Evolutionary conservation across 1,284 basidiomycete species (phyloP).

Genomic region (Sporisorium sorghi): DNA sequence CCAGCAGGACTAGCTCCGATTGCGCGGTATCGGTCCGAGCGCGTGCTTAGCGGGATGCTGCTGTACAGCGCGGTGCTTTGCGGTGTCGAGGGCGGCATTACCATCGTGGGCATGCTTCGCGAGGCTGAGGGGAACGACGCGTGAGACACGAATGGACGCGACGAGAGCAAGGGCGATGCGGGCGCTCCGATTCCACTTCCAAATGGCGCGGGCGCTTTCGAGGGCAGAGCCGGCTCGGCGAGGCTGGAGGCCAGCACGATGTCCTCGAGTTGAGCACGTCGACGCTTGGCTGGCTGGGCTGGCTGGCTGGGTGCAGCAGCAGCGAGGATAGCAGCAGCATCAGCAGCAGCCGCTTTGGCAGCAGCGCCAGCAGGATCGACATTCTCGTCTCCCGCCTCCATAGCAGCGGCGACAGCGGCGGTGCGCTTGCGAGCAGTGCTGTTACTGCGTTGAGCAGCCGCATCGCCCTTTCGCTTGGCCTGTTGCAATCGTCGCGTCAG

Average conservation of each 20-base stretch:
- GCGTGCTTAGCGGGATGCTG: conserved; percentile 31
- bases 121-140: conserved; percentile 26
- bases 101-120: conserved; percentile 29
- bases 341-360: conserved; percentile 4
- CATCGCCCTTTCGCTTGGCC: conserved; percentile 37
- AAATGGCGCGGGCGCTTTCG: conserved; percentile 2
- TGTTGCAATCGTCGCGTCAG: conserved; percentile 48
- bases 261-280: conserved; percentile 29
- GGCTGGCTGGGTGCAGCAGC: neutral
- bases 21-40: conserved; percentile 41
- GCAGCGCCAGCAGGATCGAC: conserved; percentile 17
- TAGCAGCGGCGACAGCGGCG: conserved; percentile 11
- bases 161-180: conserved; percentile 31
- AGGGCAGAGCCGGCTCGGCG: conserved; percentile 7
- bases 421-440: conserved; percentile 27
- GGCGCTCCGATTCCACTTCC: neutral
- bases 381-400: conserved; percentile 28
- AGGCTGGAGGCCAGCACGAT: conserved; percentile 11
- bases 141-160: conserved; percentile 35
- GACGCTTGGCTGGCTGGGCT: conserved; percentile 21
- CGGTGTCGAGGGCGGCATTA: conserved; percentile 32
- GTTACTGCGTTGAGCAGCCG: conserved; percentile 7
- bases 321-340: neutral
- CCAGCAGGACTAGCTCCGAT: conserved; percentile 34
- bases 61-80: conserved; percentile 15